Base-by-base conservation (phyloP, 2,329 filamentous ascomycete species). In the Phaeosphaeriaceae sp. region DNA sequence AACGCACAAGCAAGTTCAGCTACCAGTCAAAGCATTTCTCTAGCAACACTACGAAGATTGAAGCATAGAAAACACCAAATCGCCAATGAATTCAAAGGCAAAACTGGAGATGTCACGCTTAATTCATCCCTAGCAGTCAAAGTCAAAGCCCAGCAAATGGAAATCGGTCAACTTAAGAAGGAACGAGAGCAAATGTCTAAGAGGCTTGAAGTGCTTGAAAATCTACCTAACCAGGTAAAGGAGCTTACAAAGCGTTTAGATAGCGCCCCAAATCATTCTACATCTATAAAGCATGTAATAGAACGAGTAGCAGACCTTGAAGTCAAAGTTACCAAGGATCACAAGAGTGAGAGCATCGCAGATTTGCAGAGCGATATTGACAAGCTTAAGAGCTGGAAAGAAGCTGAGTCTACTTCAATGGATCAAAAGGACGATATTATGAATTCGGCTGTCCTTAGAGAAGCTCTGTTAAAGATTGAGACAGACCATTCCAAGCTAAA, bases 11-110 rank as follows among this genome's bases (percentile, higher is more conserved):
- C 23, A 26, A 11, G 23, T 26, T 26, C 23, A 26, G 23, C 11
- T 17, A 33, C 15, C 5, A 35, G 26, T 2, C 11, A 11, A 13
- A 45, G 42, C 3, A 38, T 41, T 7, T 40, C 42, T 3, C 33
- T 58, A 39, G 49, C 48, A 4, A 47, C 50, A 6, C 15, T 58
- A 18, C 45, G 35, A 32, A 48, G 32, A 4, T 28, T 59, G 5
- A 47, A 44, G 20, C 45, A 26, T 6, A 48, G 41, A 18, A 56
- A 42, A 17, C 32, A 35, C 26, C 53, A 46, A 17, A 42, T 52
- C 20, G 53, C 41, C 2, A 43, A 18, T 2, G 40, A 34, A 32
- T 30, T 40, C 29, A 23, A 28, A 16, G 1, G 5, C 8, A 42
- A 42, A 7, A 18, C 28, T 23, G 33, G 11, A 21, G 20, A 29